Evolutionary conservation across 2,329 filamentous ascomycete genomes (phyloP), one percentile per base, ranked within the genome.

Genomic region (Xylariaceae sp.): DNA sequence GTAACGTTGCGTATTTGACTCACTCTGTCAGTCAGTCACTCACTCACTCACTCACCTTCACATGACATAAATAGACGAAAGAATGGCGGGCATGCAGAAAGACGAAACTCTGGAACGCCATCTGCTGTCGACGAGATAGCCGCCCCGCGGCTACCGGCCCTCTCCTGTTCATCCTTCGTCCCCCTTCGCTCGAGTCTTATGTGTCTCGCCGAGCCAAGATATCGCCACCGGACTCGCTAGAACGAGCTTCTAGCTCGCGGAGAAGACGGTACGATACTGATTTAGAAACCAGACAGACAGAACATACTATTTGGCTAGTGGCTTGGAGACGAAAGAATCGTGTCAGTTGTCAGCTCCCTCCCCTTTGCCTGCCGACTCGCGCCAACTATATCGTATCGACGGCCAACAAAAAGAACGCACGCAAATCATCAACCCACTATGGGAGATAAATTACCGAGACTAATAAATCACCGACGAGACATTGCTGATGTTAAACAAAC

Each of bases 321-420:
- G 37, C 37, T 41, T 41, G 23, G 23, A 30, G 23, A 30, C 4
- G 23, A 41, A 8, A 41, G 55, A 53, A 54, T 56, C 48, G 61
- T 54, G 58, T 49, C 61, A 58, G 56, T 37, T 8, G 41, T 47
- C 49, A 52, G 45, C 56, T 51, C 49, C 30, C 52, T 57, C 56
- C 55, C 55, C 55, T 55, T 57, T 58, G 58, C 55, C 55, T 55
- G 50, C 56, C 45, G 54, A 44, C 45, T 54, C 37, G 13, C 41
- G 13, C 41, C 37, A 41, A n/a, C 41, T 45, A 45, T n/a, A 45
- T n/a, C 41, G n/a, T 6, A 41, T 8, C 11, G 37, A 9, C 4
- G 11, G 11, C 8, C 11, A 10, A 41, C 37, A 41, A 41, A 41
- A 41, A 10, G 11, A 9, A 9, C 37, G 8, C 37, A 9, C 37